Base-by-base conservation (phyloP, 768 basidiomycete genomes). In the Suillus brevipes region DNA sequence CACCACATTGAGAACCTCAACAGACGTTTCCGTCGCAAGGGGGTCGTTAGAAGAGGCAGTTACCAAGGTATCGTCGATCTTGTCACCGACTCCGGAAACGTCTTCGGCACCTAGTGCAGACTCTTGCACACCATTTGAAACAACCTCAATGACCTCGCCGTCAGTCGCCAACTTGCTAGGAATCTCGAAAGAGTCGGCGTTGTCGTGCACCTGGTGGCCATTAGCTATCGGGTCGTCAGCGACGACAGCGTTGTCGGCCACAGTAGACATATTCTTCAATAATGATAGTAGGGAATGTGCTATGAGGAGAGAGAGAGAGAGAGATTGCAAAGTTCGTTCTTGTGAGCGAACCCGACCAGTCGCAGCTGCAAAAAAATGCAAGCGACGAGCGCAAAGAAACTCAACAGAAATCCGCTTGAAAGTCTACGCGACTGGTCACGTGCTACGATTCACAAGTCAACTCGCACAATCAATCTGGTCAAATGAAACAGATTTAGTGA, bases 211-310 rank as follows among this genome's bases (percentile, higher is more conserved):
- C 23, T 28, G 57, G 12, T 66, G 37, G 40, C 58, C 65, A 25
- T 61, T 66, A 58, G 65, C 61, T 62, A 67, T 42, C 65, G 42
- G 66, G 43, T 67, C 60, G 18, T 60, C 37, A 36, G 43, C 47
- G 36, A 57, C 18, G 20, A 38, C 43, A 37, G 16, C 65, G 12
- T 65, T 25, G 40, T 43, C 49, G 34, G 18, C 64, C 28, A 57
- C 43, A 28, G 49, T 34, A 36, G 65, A 53, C 65, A 66, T 66
- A 6, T 38, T 63, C 49, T 38, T 45, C 18, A 66, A 61, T 52
- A 65, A 60, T 23, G 42, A 60, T 65, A 66, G 57, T 65, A 65
- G 64, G 40, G 65, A 66, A 31, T 64, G 65, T 66, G 64, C 64
- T 34, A 10, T 6, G 37, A n/a, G 18, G 20, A 9, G 64, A 31